Conservation (phyloP, 2,329 filamentous ascomycete species). For the Trichoderma afroharzianum region DNA sequence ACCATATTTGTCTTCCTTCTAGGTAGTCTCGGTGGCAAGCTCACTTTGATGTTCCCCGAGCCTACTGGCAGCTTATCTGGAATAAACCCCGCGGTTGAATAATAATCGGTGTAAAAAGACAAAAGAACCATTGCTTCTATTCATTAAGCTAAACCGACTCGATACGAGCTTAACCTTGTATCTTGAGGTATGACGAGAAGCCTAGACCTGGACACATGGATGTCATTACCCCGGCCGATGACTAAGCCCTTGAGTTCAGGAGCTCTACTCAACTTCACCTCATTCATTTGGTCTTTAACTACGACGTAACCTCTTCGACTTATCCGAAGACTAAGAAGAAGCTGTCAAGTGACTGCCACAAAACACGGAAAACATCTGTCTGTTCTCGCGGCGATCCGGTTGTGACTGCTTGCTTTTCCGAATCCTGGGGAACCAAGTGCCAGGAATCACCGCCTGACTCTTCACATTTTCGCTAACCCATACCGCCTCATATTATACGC, state of each 20-base stretch:
- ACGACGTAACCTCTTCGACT: neutral
- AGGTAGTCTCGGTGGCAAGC: neutral
- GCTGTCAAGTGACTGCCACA: neutral
- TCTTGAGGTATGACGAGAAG: neutral
- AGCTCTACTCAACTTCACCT: neutral
- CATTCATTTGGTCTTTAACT: neutral
- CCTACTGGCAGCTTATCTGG: neutral
- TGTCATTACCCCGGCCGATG: neutral
- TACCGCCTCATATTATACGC: neutral
- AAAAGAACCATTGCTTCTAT: neutral
- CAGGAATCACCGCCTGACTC: neutral
- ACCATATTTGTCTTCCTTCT: no score
- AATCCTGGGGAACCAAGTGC: neutral
- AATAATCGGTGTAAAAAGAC: neutral
- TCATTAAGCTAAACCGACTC: neutral
- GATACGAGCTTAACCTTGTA: neutral
- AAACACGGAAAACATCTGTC: neutral
- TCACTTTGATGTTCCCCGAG: neutral
- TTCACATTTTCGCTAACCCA: neutral
- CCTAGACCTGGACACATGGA: neutral
- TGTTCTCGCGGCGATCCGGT: neutral
- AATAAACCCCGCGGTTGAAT: neutral
- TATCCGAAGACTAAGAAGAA: neutral
- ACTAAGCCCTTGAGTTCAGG: neutral
- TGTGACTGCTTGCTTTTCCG: slow-evolving; percentile 1